phyloP scores from a whole-genome alignment of 441 rosid species.

The Raphanus hybrid region DNA sequence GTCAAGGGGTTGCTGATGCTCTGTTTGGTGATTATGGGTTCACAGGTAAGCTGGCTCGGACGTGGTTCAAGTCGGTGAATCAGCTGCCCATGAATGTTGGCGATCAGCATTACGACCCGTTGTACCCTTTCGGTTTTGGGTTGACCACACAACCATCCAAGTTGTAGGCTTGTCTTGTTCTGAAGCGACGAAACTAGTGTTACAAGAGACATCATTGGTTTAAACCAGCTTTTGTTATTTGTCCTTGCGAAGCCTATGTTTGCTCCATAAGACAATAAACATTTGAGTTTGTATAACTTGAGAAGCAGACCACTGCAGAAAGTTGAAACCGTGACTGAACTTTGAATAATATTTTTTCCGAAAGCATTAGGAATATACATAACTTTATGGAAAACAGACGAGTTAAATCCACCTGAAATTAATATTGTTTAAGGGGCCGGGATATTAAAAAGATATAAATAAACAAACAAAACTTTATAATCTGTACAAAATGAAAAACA shows the following conservation, averaged over 20 bases:
- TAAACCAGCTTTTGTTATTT: background rate
- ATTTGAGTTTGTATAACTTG: too few relatives aligned
- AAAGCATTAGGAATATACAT: background rate
- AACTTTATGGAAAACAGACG: background rate
- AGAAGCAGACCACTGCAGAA: too few relatives aligned
- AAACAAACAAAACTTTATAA: conserved; percentile 18
- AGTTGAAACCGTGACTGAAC: too few relatives aligned
- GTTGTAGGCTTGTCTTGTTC: conserved; percentile 18
- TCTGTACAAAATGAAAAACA: conserved; percentile 18
- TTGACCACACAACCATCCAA: conserved; percentile 55
- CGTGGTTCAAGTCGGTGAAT: conserved; percentile 81
- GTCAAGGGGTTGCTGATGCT: conserved; percentile 81
- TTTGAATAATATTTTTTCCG: too few relatives aligned
- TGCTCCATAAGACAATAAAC: too few relatives aligned
- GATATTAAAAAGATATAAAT: background rate
- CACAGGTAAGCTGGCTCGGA: conserved; percentile 74
- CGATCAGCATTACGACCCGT: conserved; percentile 72
- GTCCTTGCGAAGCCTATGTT: too few relatives aligned
- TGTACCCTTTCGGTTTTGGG: conserved; percentile 75
- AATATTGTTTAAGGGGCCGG: background rate
- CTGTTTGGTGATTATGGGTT: conserved; percentile 81
- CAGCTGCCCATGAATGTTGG: conserved; percentile 89
- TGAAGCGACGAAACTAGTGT: background rate
- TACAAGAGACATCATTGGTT: too few relatives aligned
- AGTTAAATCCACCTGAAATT: conserved; percentile 10